phyloP scores from a whole-genome alignment of 176 grass and related monocot genomes.

The Zea mays region Zm-B73-REFERENCE-NAM-5.0 NC_050102.1:172283501-172284000 shows the following conservation, averaged over 20 bases:
- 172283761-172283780: constrained; percentile 83
- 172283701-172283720: constrained; percentile 71
- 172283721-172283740: constrained; percentile 89
- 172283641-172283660: constrained; percentile 8
- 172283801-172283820: background rate
- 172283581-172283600: too few relatives aligned
- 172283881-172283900: constrained; percentile 24
- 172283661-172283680: constrained; percentile 30
- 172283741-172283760: constrained; percentile 80
- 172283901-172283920: constrained; percentile 59
- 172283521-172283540: too few relatives aligned
- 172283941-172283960: constrained; percentile 87
- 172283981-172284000: constrained; percentile 96
- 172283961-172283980: constrained; percentile 87
- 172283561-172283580: too few relatives aligned
- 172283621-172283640: background rate
- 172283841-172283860: constrained; percentile 1
- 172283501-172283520: too few relatives aligned
- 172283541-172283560: too few relatives aligned
- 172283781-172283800: constrained; percentile 67
- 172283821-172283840: constrained; percentile 9
- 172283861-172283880: constrained; percentile 16
- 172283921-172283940: constrained; percentile 94
- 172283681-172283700: constrained; percentile 57
- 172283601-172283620: too few relatives aligned